Evolutionary conservation across 2,329 filamentous ascomycete genomes (phyloP).

Genomic region (Thelonectria olida): DNA sequence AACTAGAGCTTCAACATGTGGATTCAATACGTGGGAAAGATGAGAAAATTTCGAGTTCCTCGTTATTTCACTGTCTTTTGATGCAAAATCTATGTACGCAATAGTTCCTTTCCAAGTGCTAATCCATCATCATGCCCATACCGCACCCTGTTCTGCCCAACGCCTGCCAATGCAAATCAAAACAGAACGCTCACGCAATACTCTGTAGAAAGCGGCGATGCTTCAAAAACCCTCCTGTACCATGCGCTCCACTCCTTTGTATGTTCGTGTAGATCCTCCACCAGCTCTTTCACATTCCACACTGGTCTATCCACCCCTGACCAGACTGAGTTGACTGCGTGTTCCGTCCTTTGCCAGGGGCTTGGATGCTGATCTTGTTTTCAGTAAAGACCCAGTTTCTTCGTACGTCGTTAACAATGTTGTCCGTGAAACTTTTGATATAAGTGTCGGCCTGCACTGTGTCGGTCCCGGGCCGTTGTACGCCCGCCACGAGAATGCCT

Average conservation of each 20-base stretch:
- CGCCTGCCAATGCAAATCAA: slow-evolving; percentile 39
- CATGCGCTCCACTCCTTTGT: slow-evolving; percentile 47
- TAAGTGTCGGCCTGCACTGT: slow-evolving; percentile 37
- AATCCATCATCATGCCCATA: slow-evolving; percentile 11
- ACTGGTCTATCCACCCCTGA: slow-evolving; percentile 43
- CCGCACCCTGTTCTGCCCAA: slow-evolving; percentile 19
- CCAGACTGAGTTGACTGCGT: slow-evolving; percentile 46
- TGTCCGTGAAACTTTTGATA: slow-evolving; percentile 51
- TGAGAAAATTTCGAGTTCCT: neutral
- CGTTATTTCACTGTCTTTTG: neutral
- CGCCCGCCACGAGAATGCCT: slow-evolving; percentile 34
- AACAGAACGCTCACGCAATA: slow-evolving; percentile 34
- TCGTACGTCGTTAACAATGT: slow-evolving; percentile 55
- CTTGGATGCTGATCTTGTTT: slow-evolving; percentile 49
- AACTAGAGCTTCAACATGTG: too few relatives aligned
- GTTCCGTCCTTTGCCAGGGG: slow-evolving; percentile 45
- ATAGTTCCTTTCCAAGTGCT: slow-evolving; percentile 13
- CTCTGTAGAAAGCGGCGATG: neutral
- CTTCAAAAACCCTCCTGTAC: slow-evolving; percentile 39
- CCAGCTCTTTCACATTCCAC: slow-evolving; percentile 44
- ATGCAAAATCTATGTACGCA: neutral
- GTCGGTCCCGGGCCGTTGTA: slow-evolving; percentile 13
- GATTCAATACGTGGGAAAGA: too few relatives aligned
- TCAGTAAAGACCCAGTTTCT: slow-evolving; percentile 53
- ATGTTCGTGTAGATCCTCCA: slow-evolving; percentile 44